A percentile compares a stretch with the other conserved stretches of the same genome.
These are phyloP conservation scores for Paralagenidium karlingii DNA, from an alignment of 352 stramenopile genomes.

Conservation along the genomic window DNA sequence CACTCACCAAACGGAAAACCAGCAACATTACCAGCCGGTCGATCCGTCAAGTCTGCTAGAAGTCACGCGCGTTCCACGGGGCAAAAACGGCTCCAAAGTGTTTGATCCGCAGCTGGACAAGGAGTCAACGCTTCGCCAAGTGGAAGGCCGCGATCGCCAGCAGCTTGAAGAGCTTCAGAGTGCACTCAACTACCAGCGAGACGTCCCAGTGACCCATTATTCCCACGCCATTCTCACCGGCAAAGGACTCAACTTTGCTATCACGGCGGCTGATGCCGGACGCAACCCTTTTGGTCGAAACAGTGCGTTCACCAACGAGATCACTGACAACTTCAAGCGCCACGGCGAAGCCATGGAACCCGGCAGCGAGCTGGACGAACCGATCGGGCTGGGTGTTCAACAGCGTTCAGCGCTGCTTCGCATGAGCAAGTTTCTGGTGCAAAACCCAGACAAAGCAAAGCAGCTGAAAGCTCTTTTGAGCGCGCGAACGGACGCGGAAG, in stretches of 20 bases:
- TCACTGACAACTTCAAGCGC: constrained; percentile 39
- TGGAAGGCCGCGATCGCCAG: constrained; percentile 65
- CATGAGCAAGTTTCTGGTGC: too few relatives aligned
- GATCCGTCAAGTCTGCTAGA: neutral
- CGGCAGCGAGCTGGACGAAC: constrained; percentile 27
- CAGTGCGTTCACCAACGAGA: constrained; percentile 64
- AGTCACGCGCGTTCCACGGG: constrained; percentile 24
- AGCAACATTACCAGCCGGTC: too few relatives aligned
- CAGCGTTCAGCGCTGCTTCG: constrained; percentile 49
- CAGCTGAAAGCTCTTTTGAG: too few relatives aligned
- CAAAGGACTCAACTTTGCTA: constrained; percentile 34
- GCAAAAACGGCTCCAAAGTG: constrained; percentile 33
- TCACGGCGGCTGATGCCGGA: constrained; percentile 25
- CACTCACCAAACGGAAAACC: too few relatives aligned
- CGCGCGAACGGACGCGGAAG: too few relatives aligned
- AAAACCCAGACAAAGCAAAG: too few relatives aligned
- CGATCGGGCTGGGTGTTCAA: constrained; percentile 33
- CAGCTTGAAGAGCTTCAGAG: constrained; percentile 34
- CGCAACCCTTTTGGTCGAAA: constrained; percentile 47
- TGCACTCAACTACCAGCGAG: neutral
- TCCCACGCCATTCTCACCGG: constrained; percentile 51
- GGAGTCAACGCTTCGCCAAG: constrained; percentile 41
- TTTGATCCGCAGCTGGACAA: constrained; percentile 44
- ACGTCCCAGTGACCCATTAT: constrained; percentile 39
- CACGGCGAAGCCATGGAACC: constrained; percentile 61